These are phyloP conservation scores for Crassisporium funariophilum DNA, from an alignment of 768 basidiomycete genomes.

Conservation along the genomic window DNA sequence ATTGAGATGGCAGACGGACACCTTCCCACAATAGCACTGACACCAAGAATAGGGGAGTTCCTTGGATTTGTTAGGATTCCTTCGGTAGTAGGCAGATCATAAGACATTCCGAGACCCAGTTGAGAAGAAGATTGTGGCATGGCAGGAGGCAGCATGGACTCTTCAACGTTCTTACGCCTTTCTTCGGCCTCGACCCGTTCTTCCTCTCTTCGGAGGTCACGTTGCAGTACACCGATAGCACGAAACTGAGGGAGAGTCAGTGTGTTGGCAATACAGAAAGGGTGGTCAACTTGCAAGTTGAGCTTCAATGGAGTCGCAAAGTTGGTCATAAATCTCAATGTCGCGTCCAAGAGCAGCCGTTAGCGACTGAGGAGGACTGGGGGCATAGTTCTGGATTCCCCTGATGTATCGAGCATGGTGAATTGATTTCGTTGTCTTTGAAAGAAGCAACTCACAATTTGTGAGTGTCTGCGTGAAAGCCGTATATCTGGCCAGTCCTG, in stretches of 20 bases:
- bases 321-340: constrained; percentile 76
- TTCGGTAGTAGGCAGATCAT: constrained; percentile 32
- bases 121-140: constrained; percentile 17
- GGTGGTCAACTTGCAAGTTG: constrained; percentile 57
- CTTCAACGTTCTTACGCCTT: constrained; percentile 34
- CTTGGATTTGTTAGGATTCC: constrained; percentile 19
- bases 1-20: constrained; percentile 80
- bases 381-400: constrained; percentile 57
- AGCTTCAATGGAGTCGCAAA: constrained; percentile 78
- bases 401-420: too few species aligned
- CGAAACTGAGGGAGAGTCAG: constrained; percentile 55
- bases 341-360: constrained; percentile 69
- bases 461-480: constrained; percentile 65
- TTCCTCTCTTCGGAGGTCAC: constrained; percentile 68
- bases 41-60: constrained; percentile 36
- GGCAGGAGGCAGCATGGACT: constrained; percentile 21
- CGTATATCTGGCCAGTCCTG: constrained; percentile 71
- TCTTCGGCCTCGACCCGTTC: too few species aligned
- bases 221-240: constrained; percentile 70
- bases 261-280: constrained; percentile 1
- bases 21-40: constrained; percentile 41
- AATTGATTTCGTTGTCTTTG: too few species aligned
- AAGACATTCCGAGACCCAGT: constrained; percentile 19
- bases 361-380: constrained; percentile 65
- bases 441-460: constrained; percentile 52